These are phyloP conservation scores for Yarrowia keelungensis DNA, from an alignment of 805 yeast species.

Conservation along the genomic window DNA sequence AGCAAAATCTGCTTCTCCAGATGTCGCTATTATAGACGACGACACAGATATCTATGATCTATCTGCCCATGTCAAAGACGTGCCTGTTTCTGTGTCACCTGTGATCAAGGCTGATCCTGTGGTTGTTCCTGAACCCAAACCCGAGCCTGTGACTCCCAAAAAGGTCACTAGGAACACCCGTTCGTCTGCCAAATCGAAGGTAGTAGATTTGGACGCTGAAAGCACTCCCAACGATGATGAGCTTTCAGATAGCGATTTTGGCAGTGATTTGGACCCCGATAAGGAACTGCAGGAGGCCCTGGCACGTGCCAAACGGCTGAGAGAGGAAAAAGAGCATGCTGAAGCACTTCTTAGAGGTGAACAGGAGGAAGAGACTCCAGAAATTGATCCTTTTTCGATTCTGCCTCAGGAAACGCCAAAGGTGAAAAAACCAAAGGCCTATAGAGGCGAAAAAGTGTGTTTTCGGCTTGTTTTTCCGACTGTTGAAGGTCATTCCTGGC, in stretches of 20 bases:
- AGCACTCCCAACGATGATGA: not conserved
- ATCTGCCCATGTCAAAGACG: not conserved
- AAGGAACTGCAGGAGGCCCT: constrained; percentile 1
- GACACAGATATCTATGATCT: constrained; percentile 17
- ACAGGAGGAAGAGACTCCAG: not conserved
- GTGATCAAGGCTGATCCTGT: constrained; percentile 1
- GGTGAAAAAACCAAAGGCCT: not conserved
- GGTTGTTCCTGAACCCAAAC: too few relatives aligned
- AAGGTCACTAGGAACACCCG: not conserved
- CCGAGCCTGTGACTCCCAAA: too few relatives aligned
- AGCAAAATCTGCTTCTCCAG: not conserved
- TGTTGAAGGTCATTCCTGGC: not conserved
- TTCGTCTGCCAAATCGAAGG: not conserved
- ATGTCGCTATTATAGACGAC: not conserved
- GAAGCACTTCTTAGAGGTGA: not conserved
- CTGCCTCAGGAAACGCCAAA: not conserved
- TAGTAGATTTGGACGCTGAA: not conserved
- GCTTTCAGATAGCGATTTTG: not conserved
- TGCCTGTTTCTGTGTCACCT: not conserved
- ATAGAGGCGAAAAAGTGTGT: constrained; percentile 21
- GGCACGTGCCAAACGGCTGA: constrained; percentile 7
- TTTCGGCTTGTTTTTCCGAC: constrained; percentile 1
- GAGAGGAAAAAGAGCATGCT: not conserved
- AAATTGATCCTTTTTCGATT: not conserved
- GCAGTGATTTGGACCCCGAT: constrained; percentile 1